Conservation (phyloP, 2,329 filamentous ascomycete species). For the Claviceps sp. region DNA sequence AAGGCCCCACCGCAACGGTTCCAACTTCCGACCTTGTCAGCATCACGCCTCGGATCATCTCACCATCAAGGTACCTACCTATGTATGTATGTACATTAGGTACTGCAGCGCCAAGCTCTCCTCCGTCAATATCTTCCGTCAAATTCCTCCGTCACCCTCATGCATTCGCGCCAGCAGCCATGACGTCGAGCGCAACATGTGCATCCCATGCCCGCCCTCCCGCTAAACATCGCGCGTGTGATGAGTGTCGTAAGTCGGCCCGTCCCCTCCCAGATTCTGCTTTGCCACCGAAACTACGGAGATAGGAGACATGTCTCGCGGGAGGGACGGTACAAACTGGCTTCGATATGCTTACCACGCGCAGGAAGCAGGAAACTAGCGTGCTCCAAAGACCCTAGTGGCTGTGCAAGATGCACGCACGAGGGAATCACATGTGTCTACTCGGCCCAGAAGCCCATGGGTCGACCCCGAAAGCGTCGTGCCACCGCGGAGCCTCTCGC, state of each 20-base stretch:
- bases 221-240: constrained; percentile 48
- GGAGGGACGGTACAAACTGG: background rate
- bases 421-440: constrained; percentile 47
- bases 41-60: too few relatives aligned
- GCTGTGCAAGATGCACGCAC: constrained; percentile 44
- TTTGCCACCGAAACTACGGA: background rate
- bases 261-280: background rate
- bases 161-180: background rate
- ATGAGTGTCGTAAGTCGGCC: constrained; percentile 48
- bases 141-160: background rate
- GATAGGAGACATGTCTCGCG: background rate
- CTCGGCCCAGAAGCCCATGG: constrained; percentile 54
- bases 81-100: too few relatives aligned
- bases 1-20: too few relatives aligned
- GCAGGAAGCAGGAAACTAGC: constrained; percentile 50
- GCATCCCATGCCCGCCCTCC: constrained; percentile 9
- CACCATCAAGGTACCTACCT: too few relatives aligned
- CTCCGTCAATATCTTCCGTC: too few relatives aligned
- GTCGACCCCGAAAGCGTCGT: constrained; percentile 12
- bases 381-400: constrained; percentile 47
- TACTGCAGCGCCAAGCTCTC: background rate
- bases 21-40: too few relatives aligned
- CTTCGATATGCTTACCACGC: constrained; percentile 8
- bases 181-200: background rate
- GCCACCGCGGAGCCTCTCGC: too few relatives aligned